These are phyloP conservation scores for Exophiala sp. DNA, from an alignment of 2,329 filamentous ascomycete species.

Conservation along the genomic window DNA sequence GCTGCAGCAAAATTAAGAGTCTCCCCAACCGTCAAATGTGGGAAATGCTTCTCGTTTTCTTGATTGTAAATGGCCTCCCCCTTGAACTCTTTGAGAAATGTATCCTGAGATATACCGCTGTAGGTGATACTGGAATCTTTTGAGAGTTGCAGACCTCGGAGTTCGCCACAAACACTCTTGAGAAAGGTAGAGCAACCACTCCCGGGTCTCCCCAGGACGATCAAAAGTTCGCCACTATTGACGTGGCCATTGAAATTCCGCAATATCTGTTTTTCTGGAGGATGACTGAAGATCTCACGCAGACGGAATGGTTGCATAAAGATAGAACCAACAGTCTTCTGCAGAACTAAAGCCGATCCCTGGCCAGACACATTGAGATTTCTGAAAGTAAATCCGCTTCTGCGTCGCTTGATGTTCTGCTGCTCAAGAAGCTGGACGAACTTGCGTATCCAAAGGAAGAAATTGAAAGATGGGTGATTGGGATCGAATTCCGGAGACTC, in stretches of 20 bases:
- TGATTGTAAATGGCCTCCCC: slow-evolving; percentile 80
- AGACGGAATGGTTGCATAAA: slow-evolving; percentile 54
- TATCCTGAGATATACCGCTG: neutral
- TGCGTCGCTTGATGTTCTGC: slow-evolving; percentile 10
- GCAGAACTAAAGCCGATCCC: slow-evolving; percentile 59
- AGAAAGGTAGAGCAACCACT: slow-evolving; percentile 69
- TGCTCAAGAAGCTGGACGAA: slow-evolving; percentile 20
- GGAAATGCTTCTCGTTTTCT: slow-evolving; percentile 77
- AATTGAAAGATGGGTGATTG: slow-evolving; percentile 20
- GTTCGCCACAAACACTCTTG: slow-evolving; percentile 59
- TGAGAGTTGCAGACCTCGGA: neutral
- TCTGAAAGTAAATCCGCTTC: slow-evolving; percentile 56
- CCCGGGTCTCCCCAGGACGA: slow-evolving; percentile 39
- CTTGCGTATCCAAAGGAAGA: slow-evolving; percentile 23
- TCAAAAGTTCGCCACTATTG: slow-evolving; percentile 34
- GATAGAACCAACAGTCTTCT: slow-evolving; percentile 59
- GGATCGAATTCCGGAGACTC: slow-evolving; percentile 23
- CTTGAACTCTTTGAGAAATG: slow-evolving; percentile 33
- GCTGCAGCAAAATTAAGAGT: slow-evolving; percentile 52
- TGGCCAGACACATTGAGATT: slow-evolving; percentile 61
- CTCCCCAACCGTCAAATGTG: slow-evolving; percentile 60
- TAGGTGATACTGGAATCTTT: neutral
- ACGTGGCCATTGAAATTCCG: slow-evolving; percentile 30
- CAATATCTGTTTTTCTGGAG: slow-evolving; percentile 51
- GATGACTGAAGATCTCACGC: slow-evolving; percentile 50